Evolutionary conservation across 2,329 filamentous ascomycete genomes (phyloP), one percentile per base, ranked within the genome.

Genomic region (Epichloe bromicola): DNA sequence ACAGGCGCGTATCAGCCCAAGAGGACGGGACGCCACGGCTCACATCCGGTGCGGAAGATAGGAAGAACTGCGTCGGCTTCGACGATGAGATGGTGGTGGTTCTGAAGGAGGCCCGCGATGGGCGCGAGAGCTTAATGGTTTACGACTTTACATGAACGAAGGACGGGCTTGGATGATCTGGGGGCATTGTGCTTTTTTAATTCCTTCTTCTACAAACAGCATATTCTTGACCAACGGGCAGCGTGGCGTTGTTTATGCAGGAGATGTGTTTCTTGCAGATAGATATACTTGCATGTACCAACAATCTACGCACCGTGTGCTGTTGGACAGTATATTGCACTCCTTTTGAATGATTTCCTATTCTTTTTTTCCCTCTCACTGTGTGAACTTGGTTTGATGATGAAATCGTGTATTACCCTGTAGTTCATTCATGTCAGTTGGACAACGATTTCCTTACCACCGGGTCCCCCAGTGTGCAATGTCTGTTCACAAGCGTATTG

Each of bases 21-120:
- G 52, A 46, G 5, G 33, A 23, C 26, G 26, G n/a, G 10, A 30
- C 38, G 8, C n/a, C 50, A 5, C 11, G 34, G 8, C 49, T 49
- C 14, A 37, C 45, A 11, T 48, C 39, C 23, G 60, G 63, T 39
- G 70, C 69, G 64, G 70, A 76, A 37, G 73, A 74, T 52, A 65
- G 68, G 46, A 69, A 73, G 53, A 77, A 77, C 48, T 91, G 85
- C 79, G 81, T 95, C 8, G 88, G 87, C 0, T 95, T 95, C 60
- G 88, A 95, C 60, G 88, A 95, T 42, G 87, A 95, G 66, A 88
- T 88, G 69, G 86, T 95, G n/a, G 83, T 95, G 54, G 80, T 95
- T 41, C 72, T 95, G 48, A 83, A 86, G 56, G 86, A 91, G 67
- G 78, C 79, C 56, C 66, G 70, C 26, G 71, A 78, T 26, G 86